These are phyloP conservation scores for Kwoniella pini DNA, from an alignment of 768 basidiomycete species.

Conservation along the genomic window DNA sequence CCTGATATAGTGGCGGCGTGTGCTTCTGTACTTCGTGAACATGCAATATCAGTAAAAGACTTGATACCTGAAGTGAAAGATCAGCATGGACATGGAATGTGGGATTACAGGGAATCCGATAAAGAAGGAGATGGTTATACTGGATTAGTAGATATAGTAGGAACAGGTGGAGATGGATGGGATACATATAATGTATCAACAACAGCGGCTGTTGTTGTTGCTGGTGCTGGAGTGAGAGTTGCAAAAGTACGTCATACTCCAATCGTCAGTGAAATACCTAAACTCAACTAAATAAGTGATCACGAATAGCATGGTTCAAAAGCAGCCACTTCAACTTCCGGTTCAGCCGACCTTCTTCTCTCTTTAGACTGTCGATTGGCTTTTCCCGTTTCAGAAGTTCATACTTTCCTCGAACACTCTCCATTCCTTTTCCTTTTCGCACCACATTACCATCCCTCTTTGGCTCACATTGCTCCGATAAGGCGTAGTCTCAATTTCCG, in stretches of 20 bases:
- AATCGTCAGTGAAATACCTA: neutral
- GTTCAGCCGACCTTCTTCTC: slow-evolving; percentile 88
- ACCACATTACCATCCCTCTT: slow-evolving; percentile 85
- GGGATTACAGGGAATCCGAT: slow-evolving; percentile 51
- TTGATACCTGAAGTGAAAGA: slow-evolving; percentile 14
- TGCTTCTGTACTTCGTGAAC: slow-evolving; percentile 70
- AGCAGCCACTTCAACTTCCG: slow-evolving; percentile 91
- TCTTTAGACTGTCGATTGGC: slow-evolving; percentile 69
- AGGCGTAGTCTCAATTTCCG: slow-evolving; percentile 87
- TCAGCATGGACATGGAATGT: slow-evolving; percentile 32
- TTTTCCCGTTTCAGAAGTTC: slow-evolving; percentile 62
- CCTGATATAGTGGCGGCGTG: slow-evolving; percentile 77
- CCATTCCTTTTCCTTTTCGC: slow-evolving; percentile 95
- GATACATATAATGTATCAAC: slow-evolving; percentile 98
- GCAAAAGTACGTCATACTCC: slow-evolving; percentile 68
- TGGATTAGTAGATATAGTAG: slow-evolving; percentile 73
- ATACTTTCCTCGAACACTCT: slow-evolving; percentile 59
- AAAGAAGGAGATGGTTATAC: slow-evolving; percentile 49
- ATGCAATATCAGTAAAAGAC: slow-evolving; percentile 66
- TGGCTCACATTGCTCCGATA: slow-evolving; percentile 77
- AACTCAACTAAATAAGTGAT: slow-evolving; percentile 7
- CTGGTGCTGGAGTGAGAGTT: slow-evolving; percentile 89
- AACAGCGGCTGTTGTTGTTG: slow-evolving; percentile 87
- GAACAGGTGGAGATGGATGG: slow-evolving; percentile 92
- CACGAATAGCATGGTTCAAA: slow-evolving; percentile 67